Evolutionary conservation across 768 basidiomycete genomes (phyloP).

Genomic region (Boletellus emodensis): DNA sequence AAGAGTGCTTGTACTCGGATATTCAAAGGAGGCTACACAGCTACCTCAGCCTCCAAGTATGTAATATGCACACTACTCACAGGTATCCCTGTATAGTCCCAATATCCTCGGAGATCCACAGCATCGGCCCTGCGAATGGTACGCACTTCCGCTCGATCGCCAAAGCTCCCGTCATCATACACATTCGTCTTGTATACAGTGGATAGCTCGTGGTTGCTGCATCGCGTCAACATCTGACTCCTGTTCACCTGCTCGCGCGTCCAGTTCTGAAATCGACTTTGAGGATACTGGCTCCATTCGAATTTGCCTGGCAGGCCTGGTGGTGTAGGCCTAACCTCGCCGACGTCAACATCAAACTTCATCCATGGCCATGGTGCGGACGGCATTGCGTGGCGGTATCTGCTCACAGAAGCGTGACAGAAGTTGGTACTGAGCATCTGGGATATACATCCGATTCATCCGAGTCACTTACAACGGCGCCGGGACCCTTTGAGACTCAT

Average conservation of each 20-base stretch:
- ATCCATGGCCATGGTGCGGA: constrained; percentile 41
- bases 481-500: constrained; percentile 13
- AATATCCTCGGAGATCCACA: constrained; percentile 20
- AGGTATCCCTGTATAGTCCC: constrained; percentile 22
- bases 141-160: constrained; percentile 8
- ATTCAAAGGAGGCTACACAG: constrained; percentile 21
- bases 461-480: constrained; percentile 18
- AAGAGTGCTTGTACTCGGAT: constrained; percentile 36
- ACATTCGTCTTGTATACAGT: constrained; percentile 19
- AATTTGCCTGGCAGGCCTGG: background rate
- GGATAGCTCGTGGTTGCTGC: constrained; percentile 12
- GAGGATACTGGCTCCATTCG: constrained; percentile 44
- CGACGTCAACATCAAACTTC: constrained; percentile 22
- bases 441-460: background rate
- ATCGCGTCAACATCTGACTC: constrained; percentile 32
- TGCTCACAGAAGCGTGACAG: background rate
- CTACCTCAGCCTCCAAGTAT: background rate
- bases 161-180: constrained; percentile 16
- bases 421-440: background rate
- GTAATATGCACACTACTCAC: constrained; percentile 17
- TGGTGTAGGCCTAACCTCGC: background rate
- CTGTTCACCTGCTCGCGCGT: constrained; percentile 38
- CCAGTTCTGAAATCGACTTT: constrained; percentile 53
- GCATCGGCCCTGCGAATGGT: constrained; percentile 13
- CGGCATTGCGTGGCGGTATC: constrained; percentile 35